Base-by-base conservation (phyloP, 75 land plant genomes). In the Sequoia sempervirens region DNA sequence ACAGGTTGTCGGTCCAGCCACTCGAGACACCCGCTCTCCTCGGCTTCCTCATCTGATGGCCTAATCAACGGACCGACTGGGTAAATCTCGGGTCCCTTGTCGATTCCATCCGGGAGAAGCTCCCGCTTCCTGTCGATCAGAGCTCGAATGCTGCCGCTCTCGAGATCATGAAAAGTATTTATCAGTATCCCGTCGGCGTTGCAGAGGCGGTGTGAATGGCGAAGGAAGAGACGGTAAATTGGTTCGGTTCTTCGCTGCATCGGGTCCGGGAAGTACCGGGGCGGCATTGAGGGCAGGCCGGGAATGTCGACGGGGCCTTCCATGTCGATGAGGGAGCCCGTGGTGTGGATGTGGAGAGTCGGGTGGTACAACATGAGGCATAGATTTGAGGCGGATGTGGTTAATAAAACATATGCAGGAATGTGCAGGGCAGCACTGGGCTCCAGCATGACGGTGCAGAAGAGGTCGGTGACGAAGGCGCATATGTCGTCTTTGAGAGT, bases 1-100 rank as follows among this genome's bases (percentile, higher is more conserved):
- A 37, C 75, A 1, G 91, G 93, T 46, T 94, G 93, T 56, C 80
- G 13, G 78, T 91, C 89, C 11, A 92, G 88, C 93, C 93, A 92
- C 7, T n/a, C 45, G 47, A 89, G 30, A 53, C 90, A 87, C 32
- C 83, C 86, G 5, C 56, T 61, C 66, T 61, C 8, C 1, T 11
- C 54, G 11, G 66, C 34, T 10, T 64, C 50, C 0, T 28, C 3
- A 4, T 68, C 80, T 14, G 61, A 34, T 2, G 72, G 8, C 3
- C 68, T 30, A 17, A 88, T 80, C 78, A 91, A 17, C 32, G 93
- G 93, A n/a, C 93, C 93, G 30, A 90, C 68, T 32, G 85, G 84
- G 41, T 53, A 85, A 61, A 91, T 32, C 20, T 84, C 86, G 0
- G 89, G 86, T 0, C 66, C 66, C 17, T 81, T 80, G 0, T 38